A percentile compares a stretch with the other conserved stretches of the same genome.
These are phyloP conservation scores for Nicotiana rustica DNA, from an alignment of 305 asterid genomes.

Conservation along the genomic window DNA sequence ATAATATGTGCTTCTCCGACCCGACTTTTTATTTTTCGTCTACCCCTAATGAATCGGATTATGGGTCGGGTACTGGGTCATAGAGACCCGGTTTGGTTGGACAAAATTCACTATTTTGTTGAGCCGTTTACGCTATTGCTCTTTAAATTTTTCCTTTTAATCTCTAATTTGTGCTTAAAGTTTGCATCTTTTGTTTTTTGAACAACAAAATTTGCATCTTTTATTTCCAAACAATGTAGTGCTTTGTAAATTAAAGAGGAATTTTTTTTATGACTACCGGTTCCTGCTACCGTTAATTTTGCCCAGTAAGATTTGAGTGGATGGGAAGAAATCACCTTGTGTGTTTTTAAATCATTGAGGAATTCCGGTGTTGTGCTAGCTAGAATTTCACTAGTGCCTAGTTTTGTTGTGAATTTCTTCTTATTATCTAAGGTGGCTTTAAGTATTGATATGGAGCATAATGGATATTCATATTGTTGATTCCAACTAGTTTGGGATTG, in stretches of 20 bases:
- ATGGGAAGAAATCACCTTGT: no score
- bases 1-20: constrained; percentile 23
- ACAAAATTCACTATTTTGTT: background rate
- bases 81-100: constrained; percentile 18
- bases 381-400: background rate
- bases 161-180: background rate
- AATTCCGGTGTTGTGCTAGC: background rate
- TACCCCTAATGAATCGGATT: constrained; percentile 19
- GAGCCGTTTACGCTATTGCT: background rate
- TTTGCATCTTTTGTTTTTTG: background rate
- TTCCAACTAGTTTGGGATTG: background rate
- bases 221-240: background rate
- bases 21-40: constrained; percentile 16
- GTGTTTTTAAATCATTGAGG: no score
- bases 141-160: background rate
- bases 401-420: background rate
- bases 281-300: no score
- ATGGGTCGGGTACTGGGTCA: constrained; percentile 3
- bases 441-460: background rate
- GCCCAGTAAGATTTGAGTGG: no score
- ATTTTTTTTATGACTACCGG: no score
- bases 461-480: constrained; percentile 19
- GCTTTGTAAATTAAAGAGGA: background rate
- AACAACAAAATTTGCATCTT: background rate
- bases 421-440: background rate